A percentile compares a stretch with the other conserved stretches of the same genome.
Conservation (phyloP, 164 flowering plant genomes). For the Chimonanthus praecox region DNA sequence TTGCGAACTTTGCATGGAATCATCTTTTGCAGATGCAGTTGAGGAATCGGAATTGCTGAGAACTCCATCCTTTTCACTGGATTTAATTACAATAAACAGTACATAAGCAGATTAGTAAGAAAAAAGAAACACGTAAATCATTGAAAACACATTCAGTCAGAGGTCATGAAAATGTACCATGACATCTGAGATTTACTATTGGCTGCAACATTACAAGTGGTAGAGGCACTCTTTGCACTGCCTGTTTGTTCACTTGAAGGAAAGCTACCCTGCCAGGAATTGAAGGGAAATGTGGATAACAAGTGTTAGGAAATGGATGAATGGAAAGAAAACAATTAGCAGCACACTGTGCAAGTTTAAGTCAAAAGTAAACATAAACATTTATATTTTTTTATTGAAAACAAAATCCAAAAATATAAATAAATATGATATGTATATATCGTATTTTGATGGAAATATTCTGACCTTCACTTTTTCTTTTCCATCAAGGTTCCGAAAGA, state of each 20-base stretch:
- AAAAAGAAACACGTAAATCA: not conserved
- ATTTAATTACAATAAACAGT: not conserved
- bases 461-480: conserved; percentile 67
- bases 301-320: too few relatives aligned
- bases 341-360: too few relatives aligned
- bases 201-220: conserved; percentile 25
- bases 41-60: conserved; percentile 24
- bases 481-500: conserved; percentile 40
- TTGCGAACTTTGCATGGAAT: conserved; percentile 21
- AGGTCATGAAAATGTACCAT: conserved; percentile 29
- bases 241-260: conserved; percentile 21
- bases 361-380: not conserved
- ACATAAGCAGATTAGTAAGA: conserved; percentile 7
- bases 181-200: conserved; percentile 25
- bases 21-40: conserved; percentile 27
- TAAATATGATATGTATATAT: too few relatives aligned
- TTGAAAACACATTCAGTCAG: not conserved
- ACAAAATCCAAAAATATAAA: not conserved
- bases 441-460: not conserved
- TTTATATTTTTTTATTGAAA: not conserved
- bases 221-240: conserved; percentile 23
- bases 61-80: conserved; percentile 4
- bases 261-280: conserved; percentile 33
- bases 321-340: not conserved
- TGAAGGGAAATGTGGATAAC: not conserved